phyloP scores from a whole-genome alignment of 2,329 filamentous ascomycete species.

The Didymosphaeria variabile region DNA sequence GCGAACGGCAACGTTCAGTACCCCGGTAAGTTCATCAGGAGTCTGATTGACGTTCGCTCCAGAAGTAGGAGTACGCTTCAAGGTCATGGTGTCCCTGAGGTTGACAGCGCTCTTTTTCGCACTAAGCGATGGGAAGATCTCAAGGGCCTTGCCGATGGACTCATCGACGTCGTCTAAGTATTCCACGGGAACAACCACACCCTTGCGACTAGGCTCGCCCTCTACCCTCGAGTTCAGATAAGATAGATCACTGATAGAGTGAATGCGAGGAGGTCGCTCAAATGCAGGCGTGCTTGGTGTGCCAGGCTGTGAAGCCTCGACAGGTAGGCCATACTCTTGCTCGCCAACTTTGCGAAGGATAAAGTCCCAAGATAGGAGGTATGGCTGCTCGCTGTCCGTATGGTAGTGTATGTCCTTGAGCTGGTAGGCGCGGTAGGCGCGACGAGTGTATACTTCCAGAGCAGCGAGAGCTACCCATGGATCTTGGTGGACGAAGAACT shows the following conservation, averaged over 20 bases:
- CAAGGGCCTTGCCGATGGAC: conserved; percentile 81
- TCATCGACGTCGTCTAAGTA: conserved; percentile 97
- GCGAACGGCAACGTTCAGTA: conserved; percentile 90
- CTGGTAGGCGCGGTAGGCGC: conserved; percentile 95
- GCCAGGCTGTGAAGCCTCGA: conserved; percentile 82
- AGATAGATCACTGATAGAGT: conserved; percentile 96
- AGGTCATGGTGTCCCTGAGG: conserved; percentile 55
- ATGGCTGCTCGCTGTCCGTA: conserved; percentile 77
- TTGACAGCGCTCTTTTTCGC: conserved; percentile 62
- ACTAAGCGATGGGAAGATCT: conserved; percentile 73
- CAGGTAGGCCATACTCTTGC: conserved; percentile 84
- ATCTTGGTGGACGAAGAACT: conserved; percentile 94
- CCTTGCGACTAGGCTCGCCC: conserved; percentile 81
- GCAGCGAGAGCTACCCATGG: conserved; percentile 94
- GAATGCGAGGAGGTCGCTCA: conserved; percentile 75
- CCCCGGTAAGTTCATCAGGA: conserved; percentile 84
- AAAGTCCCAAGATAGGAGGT: conserved; percentile 93
- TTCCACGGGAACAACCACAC: conserved; percentile 91
- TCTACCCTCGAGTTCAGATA: conserved; percentile 79
- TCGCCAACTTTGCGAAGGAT: conserved; percentile 91
- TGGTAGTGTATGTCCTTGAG: conserved; percentile 90
- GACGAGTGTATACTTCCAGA: conserved; percentile 94
- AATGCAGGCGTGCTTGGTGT: conserved; percentile 73
- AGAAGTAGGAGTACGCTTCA: conserved; percentile 70
- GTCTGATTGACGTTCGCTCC: conserved; percentile 56